Conservation (phyloP, 306 rosid species). For the Arachis stenosperma region DNA sequence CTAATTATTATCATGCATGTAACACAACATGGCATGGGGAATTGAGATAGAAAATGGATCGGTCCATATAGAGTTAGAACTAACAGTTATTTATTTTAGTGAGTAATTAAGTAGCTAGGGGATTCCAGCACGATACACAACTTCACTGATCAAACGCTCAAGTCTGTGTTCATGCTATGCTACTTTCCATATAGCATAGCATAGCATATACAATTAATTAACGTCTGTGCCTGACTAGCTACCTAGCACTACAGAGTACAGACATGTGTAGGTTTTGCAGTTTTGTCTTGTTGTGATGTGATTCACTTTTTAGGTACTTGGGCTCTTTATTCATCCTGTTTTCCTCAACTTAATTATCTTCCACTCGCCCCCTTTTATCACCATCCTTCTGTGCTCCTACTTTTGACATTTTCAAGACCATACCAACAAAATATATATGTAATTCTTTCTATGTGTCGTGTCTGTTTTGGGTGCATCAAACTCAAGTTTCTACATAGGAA, state of each 20-base stretch:
- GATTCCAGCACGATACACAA: neutral
- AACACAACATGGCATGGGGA: too few species aligned
- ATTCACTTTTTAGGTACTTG: conserved; percentile 23
- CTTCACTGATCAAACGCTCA: neutral
- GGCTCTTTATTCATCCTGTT: too few species aligned
- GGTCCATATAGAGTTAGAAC: neutral
- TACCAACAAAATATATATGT: neutral
- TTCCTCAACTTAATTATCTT: too few species aligned
- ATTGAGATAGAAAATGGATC: too few species aligned
- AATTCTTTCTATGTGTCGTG: neutral
- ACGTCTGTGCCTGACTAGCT: neutral
- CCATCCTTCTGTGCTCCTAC: neutral
- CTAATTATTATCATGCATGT: neutral
- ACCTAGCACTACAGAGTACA: too few species aligned
- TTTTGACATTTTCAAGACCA: conserved; percentile 35
- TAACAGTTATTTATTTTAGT: neutral
- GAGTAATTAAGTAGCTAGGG: neutral
- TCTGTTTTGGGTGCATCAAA: conserved; percentile 38
- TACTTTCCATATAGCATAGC: conserved; percentile 13
- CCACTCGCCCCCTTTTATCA: too few species aligned
- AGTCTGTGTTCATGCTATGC: neutral
- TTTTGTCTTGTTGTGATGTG: conserved; percentile 30
- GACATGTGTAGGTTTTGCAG: conserved; percentile 15
- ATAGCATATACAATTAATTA: neutral
- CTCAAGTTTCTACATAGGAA: conserved; percentile 35